Evolutionary conservation across 2,329 filamentous ascomycete species (phyloP), one percentile per base, ranked within the genome.

Genomic region (Hymenoscyphus scutula): DNA sequence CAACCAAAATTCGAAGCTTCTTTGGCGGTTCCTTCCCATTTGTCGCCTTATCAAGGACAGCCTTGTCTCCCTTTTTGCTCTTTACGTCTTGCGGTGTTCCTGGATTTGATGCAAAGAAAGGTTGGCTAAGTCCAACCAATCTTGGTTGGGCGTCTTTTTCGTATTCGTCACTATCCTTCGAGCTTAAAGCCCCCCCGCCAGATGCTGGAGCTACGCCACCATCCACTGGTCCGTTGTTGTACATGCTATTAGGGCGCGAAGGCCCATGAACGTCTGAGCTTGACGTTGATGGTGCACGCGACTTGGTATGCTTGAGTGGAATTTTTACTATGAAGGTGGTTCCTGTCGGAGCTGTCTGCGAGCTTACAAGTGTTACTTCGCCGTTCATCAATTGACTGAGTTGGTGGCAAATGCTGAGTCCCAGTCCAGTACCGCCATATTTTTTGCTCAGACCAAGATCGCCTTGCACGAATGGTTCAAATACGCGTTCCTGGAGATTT

Each of bases 401-500:
- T 74, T 97, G 93, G 23, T 91, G 89, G 76, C 92, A 96, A 70
- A 97, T 97, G 71, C 90, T 94, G 60, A 97, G 76, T 1, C 93
- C 93, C 1, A 97, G 79, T 3, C 93, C 93, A 0, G 93, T 97
- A 17, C 93, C 93, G 19, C 92, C 92, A 72, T 89, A 96, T 72
- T 95, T 95, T 75, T 92, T 96, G 78, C 90, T 96, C 17, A 97
- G 78, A 0, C 92, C 90, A 1, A 95, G 78, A 72, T 97, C 92
- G n/a, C 90, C 93, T 75, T 97, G 93, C 0, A 97, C 90, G 72
- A 97, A 97, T 0, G 93, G 93, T 74, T 97, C 93, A 73, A 97
- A 97, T 10, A 97, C 91, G 68, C 88, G 88, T 62, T 90, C 81
- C 69, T 92, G 91, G 75, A 96, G 84, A 66, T 89, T 79, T 6